Evolutionary conservation across 352 stramenopile genomes (phyloP), one percentile per base, ranked within the genome.

Genomic region (Phytophthora boehmeriae): DNA sequence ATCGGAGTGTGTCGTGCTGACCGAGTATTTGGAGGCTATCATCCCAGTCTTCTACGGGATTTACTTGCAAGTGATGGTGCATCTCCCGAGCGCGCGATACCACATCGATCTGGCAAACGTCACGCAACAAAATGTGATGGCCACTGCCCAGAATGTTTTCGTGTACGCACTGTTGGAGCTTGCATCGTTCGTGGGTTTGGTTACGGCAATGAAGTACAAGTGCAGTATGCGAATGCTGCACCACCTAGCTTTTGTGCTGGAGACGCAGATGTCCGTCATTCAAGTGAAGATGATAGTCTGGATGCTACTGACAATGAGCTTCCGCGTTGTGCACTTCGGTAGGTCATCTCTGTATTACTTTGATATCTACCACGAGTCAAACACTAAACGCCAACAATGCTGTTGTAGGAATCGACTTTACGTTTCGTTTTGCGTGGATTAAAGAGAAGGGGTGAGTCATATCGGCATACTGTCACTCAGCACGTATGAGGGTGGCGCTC

Each of bases 181-280:
- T 9, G 22, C 58, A 6, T 68, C 66, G 36, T 41, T 76, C 10
- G 34, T 51, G 8, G 25, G 63, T 2, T 57, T 62, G 9, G 27
- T 59, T 5, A 8, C n/a, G 0, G 39, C 43, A 23, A 22, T 60
- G 13, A 54, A 48, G 1, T 51, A 48, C 4, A 64, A 56, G 20
- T 67, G 49, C 20, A 34, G 5, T 9, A 59, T 55, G 20, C 43
- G 16, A 20, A 25, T 51, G 5, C 25, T 81, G 5, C 65, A 73
- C 35, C 66, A 78, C 14, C 46, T 82, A 22, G 70, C 54, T 19
- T 84, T 84, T 39, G 69, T 85, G 25, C 60, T 80, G 1, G 67
- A 85, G 47, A 68, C 59, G 0, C 70, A 85, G 17, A 58, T 43
- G 22, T 11, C 44, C 2, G 25, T 73, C 5, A 54, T 82, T 13